Evolutionary conservation across 2,329 filamentous ascomycete genomes (phyloP).

Genomic region (Incumbomyces lentus): DNA sequence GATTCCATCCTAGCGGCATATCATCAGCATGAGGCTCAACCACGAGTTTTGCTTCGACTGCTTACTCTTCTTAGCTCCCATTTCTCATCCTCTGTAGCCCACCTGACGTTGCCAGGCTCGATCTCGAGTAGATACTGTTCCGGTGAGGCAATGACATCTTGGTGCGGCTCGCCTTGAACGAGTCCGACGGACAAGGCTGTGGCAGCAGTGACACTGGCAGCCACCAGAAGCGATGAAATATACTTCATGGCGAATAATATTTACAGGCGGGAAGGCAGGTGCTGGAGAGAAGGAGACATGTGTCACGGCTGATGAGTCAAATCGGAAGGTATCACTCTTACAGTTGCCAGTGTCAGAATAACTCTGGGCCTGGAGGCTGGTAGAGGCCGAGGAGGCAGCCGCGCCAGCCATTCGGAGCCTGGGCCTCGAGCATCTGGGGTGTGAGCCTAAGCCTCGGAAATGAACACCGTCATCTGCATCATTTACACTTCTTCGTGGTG

Average conservation of each 20-base stretch:
- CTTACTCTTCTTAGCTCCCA: conserved; percentile 76
- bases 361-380: neutral
- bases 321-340: too few species aligned
- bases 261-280: neutral
- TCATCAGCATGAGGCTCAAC: too few species aligned
- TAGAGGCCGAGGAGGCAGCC: too few species aligned
- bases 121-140: conserved; percentile 66
- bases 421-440: too few species aligned
- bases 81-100: conserved; percentile 91
- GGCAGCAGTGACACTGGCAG: conserved; percentile 27
- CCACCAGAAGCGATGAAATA: conserved; percentile 25
- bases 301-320: too few species aligned
- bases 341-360: neutral
- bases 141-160: conserved; percentile 2
- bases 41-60: conserved; percentile 10
- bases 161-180: neutral
- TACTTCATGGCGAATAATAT: conserved; percentile 26
- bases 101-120: conserved; percentile 68
- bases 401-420: too few species aligned
- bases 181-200: conserved; percentile 22
- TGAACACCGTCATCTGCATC: too few species aligned
- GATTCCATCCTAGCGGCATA: conserved; percentile 56
- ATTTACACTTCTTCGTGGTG: too few species aligned
- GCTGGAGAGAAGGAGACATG: too few species aligned
- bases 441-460: too few species aligned